phyloP scores from a whole-genome alignment of 257 asterid genomes.

The Capsicum baccatum region DNA sequence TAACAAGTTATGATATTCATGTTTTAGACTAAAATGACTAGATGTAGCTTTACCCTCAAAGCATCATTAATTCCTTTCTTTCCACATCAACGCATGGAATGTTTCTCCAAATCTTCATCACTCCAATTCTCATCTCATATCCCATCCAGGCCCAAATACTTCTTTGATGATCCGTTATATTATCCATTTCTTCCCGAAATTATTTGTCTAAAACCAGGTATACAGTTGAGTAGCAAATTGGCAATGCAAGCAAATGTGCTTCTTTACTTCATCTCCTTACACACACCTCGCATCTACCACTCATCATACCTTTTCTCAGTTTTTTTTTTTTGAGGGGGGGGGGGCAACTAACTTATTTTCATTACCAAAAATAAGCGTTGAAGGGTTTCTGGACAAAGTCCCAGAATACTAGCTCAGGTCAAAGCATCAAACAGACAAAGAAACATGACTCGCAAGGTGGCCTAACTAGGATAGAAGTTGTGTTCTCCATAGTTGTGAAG shows the following conservation, averaged over 20 bases:
- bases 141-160: slow-evolving; percentile 10
- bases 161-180: not conserved
- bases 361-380: too few relatives aligned
- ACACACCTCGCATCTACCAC: not conserved
- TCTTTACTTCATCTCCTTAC: not conserved
- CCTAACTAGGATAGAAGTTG: too few relatives aligned
- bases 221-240: not conserved
- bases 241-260: not conserved
- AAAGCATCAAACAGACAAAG: too few relatives aligned
- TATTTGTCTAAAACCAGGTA: not conserved
- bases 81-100: not conserved
- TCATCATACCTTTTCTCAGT: not conserved
- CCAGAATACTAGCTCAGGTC: too few relatives aligned
- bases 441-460: too few relatives aligned
- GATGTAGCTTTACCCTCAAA: not conserved
- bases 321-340: too few relatives aligned
- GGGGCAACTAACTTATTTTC: too few relatives aligned
- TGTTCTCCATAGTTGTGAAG: not conserved
- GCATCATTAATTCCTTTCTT: not conserved
- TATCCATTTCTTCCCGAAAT: not conserved
- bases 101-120: not conserved
- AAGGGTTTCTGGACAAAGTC: too few relatives aligned
- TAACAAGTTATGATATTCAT: not conserved
- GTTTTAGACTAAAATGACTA: not conserved
- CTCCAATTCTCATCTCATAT: not conserved